These are phyloP conservation scores for Hypoxylon cercidicola DNA, from an alignment of 495 filamentous ascomycete species.

Conservation along the genomic window DNA sequence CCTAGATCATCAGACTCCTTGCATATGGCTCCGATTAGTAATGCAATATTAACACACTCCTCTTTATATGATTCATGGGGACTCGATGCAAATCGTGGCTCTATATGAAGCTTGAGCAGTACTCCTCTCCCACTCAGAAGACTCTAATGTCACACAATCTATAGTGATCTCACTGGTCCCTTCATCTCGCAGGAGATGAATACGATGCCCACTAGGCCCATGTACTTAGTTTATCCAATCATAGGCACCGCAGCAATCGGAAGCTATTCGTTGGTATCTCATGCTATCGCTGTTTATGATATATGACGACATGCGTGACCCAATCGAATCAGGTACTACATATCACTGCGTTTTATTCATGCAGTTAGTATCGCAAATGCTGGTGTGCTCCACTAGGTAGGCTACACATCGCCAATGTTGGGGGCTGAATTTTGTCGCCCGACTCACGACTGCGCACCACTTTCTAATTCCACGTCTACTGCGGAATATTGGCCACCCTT, in stretches of 20 bases:
- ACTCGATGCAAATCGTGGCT: no score
- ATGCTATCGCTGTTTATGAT: not conserved
- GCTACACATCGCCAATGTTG: slow-evolving; percentile 6
- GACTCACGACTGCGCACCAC: slow-evolving; percentile 16
- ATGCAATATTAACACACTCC: no score
- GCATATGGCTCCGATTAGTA: slow-evolving; percentile 4
- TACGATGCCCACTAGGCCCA: no score
- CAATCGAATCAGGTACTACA: not conserved
- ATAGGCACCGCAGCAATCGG: no score
- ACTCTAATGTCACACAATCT: no score
- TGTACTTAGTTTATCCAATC: no score
- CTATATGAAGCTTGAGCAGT: no score
- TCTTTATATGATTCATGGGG: no score
- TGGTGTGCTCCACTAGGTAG: slow-evolving; percentile 2
- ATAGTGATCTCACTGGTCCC: no score
- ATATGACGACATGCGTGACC: not conserved
- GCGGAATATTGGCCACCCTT: slow-evolving; percentile 8
- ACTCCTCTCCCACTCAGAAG: no score
- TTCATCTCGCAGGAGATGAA: no score
- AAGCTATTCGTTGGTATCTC: not conserved
- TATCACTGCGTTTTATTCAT: slow-evolving; percentile 6
- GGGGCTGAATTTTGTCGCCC: slow-evolving; percentile 9
- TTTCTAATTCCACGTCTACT: slow-evolving; percentile 13
- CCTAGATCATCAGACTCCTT: slow-evolving; percentile 12
- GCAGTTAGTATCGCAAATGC: slow-evolving; percentile 1